A percentile compares a stretch with the other conserved stretches of the same genome.
Evolutionary conservation across 1,284 basidiomycete species (phyloP).

Genomic region (Athelia psychrophila): DNA sequence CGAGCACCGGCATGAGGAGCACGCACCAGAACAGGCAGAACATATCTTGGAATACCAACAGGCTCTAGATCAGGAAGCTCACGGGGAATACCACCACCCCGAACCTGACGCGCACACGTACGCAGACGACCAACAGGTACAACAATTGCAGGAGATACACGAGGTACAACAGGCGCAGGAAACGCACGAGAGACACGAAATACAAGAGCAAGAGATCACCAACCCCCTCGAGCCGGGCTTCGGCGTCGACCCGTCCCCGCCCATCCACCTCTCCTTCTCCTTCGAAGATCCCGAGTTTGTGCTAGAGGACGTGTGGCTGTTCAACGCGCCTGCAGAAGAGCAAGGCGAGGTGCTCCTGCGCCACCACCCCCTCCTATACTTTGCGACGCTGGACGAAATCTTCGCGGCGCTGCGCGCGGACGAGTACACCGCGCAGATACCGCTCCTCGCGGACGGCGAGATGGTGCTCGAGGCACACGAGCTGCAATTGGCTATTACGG

Average conservation of each 20-base stretch:
- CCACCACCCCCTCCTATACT: conserved; percentile 64
- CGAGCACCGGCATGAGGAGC: conserved; percentile 4
- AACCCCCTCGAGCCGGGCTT: conserved; percentile 33
- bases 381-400: conserved; percentile 63
- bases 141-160: too few relatives aligned
- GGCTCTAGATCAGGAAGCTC: too few relatives aligned
- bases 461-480: conserved; percentile 67
- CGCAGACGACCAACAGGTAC: too few relatives aligned
- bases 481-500: conserved; percentile 57
- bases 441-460: conserved; percentile 54
- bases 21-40: conserved; percentile 9
- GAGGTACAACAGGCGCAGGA: too few relatives aligned
- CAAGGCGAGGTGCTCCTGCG: conserved; percentile 52
- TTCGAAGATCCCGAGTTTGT: too few relatives aligned
- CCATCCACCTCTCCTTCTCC: conserved; percentile 56
- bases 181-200: too few relatives aligned
- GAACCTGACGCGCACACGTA: too few relatives aligned
- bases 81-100: too few relatives aligned
- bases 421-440: conserved; percentile 41
- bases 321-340: too few relatives aligned
- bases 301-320: too few relatives aligned
- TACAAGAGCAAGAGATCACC: not conserved
- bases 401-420: conserved; percentile 69
- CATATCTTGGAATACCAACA: too few relatives aligned
- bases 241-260: conserved; percentile 73